A percentile compares a stretch with the other conserved stretches of the same genome.
phyloP scores from a whole-genome alignment of 768 basidiomycete genomes.

The Leucocoprinus sp. region DNA sequence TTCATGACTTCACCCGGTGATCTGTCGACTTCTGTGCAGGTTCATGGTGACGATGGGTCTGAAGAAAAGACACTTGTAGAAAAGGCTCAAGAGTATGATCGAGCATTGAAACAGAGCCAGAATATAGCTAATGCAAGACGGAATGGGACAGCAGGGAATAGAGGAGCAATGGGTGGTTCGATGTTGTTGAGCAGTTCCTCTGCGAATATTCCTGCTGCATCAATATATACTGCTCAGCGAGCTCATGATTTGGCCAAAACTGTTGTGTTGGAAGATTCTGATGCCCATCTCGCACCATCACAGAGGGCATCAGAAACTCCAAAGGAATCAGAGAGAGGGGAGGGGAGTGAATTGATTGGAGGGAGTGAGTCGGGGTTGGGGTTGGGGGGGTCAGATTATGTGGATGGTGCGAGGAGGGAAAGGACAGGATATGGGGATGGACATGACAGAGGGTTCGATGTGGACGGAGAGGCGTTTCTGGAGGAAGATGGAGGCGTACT shows the following conservation, averaged over 20 bases:
- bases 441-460: constrained; percentile 36
- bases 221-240: constrained; percentile 35
- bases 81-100: constrained; percentile 67
- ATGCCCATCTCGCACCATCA: constrained; percentile 20
- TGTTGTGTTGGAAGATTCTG: constrained; percentile 69
- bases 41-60: background rate
- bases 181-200: constrained; percentile 37
- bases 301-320: constrained; percentile 10
- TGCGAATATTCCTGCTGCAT: constrained; percentile 28
- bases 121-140: constrained; percentile 41
- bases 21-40: constrained; percentile 1
- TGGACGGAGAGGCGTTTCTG: constrained; percentile 51
- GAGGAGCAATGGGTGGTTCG: constrained; percentile 26
- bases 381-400: constrained; percentile 61
- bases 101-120: constrained; percentile 65
- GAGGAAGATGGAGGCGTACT: constrained; percentile 74
- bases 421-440: constrained; percentile 30
- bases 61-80: constrained; percentile 29
- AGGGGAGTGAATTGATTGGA: constrained; percentile 10
- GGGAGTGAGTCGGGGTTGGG: constrained; percentile 40
- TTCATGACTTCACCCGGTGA: constrained; percentile 22
- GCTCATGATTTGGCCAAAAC: constrained; percentile 52
- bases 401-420: constrained; percentile 46
- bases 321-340: constrained; percentile 5
- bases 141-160: constrained; percentile 29